Evolutionary conservation across 257 asterid genomes (phyloP).

Genomic region (Anisodus acutangulus): DNA sequence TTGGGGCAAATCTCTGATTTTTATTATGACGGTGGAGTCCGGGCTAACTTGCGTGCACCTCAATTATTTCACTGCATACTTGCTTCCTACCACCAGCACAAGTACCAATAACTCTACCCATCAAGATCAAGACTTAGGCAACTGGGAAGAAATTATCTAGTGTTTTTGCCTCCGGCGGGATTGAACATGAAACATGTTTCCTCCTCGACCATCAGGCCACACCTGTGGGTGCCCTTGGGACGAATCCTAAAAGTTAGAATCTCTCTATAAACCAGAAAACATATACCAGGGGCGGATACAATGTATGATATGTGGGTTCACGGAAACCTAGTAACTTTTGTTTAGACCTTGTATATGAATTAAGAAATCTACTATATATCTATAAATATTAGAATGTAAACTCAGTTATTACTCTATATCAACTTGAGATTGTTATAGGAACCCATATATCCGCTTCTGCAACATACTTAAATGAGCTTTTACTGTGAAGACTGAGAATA

Average conservation of each 20-base stretch:
- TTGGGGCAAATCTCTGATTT: neutral
- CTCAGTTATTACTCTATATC: no score
- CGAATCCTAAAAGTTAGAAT: neutral
- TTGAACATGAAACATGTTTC: neutral
- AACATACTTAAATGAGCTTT: neutral
- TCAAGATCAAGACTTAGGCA: neutral
- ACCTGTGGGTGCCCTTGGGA: neutral
- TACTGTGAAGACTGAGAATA: neutral
- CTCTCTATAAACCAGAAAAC: neutral
- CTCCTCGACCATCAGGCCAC: neutral
- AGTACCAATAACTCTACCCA: neutral
- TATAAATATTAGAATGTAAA: no score
- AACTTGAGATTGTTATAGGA: no score
- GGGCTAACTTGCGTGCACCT: neutral
- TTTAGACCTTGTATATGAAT: no score
- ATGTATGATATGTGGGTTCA: no score
- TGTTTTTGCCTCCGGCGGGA: neutral
- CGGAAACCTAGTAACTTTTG: no score
- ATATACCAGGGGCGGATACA: neutral
- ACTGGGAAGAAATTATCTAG: neutral
- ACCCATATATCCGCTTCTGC: no score
- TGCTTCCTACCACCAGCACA: neutral
- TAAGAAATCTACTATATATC: no score
- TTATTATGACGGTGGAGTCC: neutral
- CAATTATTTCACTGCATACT: neutral